Conservation (phyloP, 805 yeast species). For the Saccharomyces paradoxus region DNA sequence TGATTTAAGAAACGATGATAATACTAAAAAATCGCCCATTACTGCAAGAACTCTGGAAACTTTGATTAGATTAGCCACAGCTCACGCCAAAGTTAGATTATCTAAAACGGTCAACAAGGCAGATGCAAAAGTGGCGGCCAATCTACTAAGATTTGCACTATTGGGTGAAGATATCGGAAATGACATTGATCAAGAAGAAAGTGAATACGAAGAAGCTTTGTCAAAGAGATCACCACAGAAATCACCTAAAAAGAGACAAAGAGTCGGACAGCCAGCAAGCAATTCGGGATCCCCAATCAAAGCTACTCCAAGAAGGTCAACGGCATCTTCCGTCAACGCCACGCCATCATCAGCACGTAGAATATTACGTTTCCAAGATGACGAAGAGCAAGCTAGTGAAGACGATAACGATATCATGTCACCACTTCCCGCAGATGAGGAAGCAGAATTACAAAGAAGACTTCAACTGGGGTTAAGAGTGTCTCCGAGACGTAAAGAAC, state of each 20-base stretch:
- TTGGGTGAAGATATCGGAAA: constrained; percentile 37
- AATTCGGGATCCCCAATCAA: constrained; percentile 16
- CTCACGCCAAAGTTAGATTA: constrained; percentile 92
- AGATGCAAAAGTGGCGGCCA: constrained; percentile 84
- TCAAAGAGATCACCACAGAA: constrained; percentile 23
- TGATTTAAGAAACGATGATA: constrained; percentile 73
- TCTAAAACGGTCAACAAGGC: constrained; percentile 62
- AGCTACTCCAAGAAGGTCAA: constrained; percentile 10
- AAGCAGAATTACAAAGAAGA: constrained; percentile 25
- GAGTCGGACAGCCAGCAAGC: constrained; percentile 9
- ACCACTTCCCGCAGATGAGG: constrained; percentile 26
- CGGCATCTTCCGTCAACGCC: constrained; percentile 1
- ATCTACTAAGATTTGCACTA: constrained; percentile 73
- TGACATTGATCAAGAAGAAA: constrained; percentile 17
- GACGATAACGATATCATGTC: constrained; percentile 17
- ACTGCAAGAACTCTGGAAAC: constrained; percentile 98
- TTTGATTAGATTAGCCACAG: constrained; percentile 85
- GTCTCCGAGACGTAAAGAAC: constrained; percentile 24
- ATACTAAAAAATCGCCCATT: constrained; percentile 80
- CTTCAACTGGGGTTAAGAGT: constrained; percentile 23
- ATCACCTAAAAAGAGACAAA: constrained; percentile 30
- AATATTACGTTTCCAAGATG: constrained; percentile 19
- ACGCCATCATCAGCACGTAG: constrained; percentile 37
- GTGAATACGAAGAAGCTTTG: constrained; percentile 12
- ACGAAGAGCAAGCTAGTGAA: constrained; percentile 16